Evolutionary conservation across 225 moss, liverwort and hornwort genomes (phyloP), one percentile per base, ranked within the genome.

Genomic region (Pleurozium schreberi): DNA sequence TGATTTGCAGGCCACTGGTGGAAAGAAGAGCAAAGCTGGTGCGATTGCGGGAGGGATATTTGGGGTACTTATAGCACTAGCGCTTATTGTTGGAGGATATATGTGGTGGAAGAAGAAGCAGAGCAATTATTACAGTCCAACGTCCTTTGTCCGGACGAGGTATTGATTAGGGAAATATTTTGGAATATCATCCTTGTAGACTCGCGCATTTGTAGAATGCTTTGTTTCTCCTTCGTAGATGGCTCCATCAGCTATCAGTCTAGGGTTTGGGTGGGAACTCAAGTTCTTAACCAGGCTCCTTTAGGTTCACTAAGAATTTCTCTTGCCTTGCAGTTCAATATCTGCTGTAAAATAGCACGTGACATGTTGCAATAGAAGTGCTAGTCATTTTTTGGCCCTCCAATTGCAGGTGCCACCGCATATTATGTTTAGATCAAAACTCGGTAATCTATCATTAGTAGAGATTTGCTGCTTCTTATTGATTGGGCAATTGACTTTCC

Each of bases 31-130:
- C 69, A 93, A 90, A 59, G 19, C 86, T 6, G 86, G 91, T 74
- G 88, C 90, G 53, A 83, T 94, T 55, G 93, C 88, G 43, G 91
- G 94, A 49, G 88, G 61, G 57, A 23, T 93, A 58, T 88, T 94
- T 84, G 93, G 89, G 59, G 86, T 92, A 22, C 86, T 94, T 84
- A 85, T 90, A 68, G 86, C 62, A 62, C 28, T 49, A 52, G 90
- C 61, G 33, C n/a, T 91, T 38, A 52, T 89, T 87, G 80, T 76
- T 34, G 76, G 90, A 73, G 90, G 85, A 63, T 87, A 13, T 84
- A 84, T 77, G 53, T 80, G 70, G 85, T 92, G 91, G 90, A 93
- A 93, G 43, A 90, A 83, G 50, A 91, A 47, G 84, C 87, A 82
- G 27, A 79, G 55, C 25, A 83, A 88, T 63, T 58, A 84, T 60